These are phyloP conservation scores for Dothistroma septosporum DNA, from an alignment of 2,329 filamentous ascomycete species.

Conservation along the genomic window DNA sequence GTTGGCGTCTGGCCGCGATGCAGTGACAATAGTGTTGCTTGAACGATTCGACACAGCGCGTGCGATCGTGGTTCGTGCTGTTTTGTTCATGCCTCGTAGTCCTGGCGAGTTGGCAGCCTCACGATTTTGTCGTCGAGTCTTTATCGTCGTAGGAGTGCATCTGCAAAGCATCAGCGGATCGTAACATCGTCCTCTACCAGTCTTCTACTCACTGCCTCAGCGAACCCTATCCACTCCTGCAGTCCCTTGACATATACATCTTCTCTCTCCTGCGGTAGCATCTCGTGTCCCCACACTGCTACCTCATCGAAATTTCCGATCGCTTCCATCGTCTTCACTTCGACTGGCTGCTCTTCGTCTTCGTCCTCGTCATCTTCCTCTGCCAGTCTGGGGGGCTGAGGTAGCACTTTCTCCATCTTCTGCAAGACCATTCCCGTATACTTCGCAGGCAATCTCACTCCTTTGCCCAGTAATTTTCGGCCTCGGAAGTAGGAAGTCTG, in stretches of 20 bases:
- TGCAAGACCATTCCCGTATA: slow-evolving; percentile 51
- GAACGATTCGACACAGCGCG: background rate
- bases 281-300: slow-evolving; percentile 80
- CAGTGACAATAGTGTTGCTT: slow-evolving; percentile 2
- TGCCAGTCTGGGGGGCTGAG: slow-evolving; percentile 7
- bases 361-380: slow-evolving; percentile 42
- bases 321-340: slow-evolving; percentile 57
- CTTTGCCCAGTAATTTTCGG: slow-evolving; percentile 68
- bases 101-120: slow-evolving; percentile 7
- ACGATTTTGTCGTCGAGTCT: background rate
- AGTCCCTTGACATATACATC: slow-evolving; percentile 72
- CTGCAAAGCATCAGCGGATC: slow-evolving; percentile 6
- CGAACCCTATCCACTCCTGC: slow-evolving; percentile 74
- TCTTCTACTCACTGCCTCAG: slow-evolving; percentile 62
- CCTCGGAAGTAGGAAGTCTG: slow-evolving; percentile 69
- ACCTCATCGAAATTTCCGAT: slow-evolving; percentile 69
- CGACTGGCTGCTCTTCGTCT: slow-evolving; percentile 43
- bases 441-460: slow-evolving; percentile 62
- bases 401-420: slow-evolving; percentile 25
- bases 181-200: too few species aligned
- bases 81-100: background rate
- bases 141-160: slow-evolving; percentile 13
- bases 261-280: slow-evolving; percentile 54
- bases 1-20: background rate
- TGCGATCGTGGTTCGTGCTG: background rate